These are phyloP conservation scores for Sungouiella blattae DNA, from an alignment of 805 yeast genomes.

Conservation along the genomic window DNA sequence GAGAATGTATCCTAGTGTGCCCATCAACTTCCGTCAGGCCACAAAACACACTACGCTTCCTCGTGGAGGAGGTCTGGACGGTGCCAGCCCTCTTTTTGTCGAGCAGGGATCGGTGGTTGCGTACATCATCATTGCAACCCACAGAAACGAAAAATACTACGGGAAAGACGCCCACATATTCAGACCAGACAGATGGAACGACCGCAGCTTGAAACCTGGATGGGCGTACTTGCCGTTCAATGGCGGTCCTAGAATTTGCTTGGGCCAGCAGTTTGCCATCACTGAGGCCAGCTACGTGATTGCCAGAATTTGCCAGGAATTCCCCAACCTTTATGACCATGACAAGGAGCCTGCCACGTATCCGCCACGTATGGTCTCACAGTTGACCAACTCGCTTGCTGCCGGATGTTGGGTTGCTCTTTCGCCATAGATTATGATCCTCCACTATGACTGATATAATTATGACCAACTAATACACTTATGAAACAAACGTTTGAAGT, in stretches of 20 bases:
- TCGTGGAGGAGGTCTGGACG: constrained; percentile 28
- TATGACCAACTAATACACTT: not conserved
- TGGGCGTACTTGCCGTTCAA: constrained; percentile 13
- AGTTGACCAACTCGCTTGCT: constrained; percentile 7
- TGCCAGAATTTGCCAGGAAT: constrained; percentile 2
- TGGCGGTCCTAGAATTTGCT: constrained; percentile 14
- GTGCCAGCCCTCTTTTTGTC: constrained; percentile 5
- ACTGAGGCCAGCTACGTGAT: constrained; percentile 5
- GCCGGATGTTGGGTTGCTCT: constrained; percentile 7
- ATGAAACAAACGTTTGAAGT: too few species aligned
- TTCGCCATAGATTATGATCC: not conserved
- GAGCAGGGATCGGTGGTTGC: constrained; percentile 16
- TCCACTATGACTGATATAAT: too few species aligned
- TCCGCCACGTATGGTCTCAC: constrained; percentile 9
- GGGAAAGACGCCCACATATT: constrained; percentile 31
- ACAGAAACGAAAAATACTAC: constrained; percentile 21
- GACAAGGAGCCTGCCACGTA: constrained; percentile 4
- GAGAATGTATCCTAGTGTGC: constrained; percentile 34
- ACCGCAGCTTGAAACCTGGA: constrained; percentile 15
- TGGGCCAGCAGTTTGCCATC: constrained; percentile 41
- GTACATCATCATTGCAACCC: constrained; percentile 19
- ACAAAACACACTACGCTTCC: constrained; percentile 32
- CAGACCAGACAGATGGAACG: constrained; percentile 36
- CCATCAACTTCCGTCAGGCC: constrained; percentile 29
- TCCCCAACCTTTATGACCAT: constrained; percentile 4